Percentiles rank a stretch among this genome's conserved stretches.
Conservation (phyloP, 2,329 filamentous ascomycete genomes). For the Microdochium paspali region DNA sequence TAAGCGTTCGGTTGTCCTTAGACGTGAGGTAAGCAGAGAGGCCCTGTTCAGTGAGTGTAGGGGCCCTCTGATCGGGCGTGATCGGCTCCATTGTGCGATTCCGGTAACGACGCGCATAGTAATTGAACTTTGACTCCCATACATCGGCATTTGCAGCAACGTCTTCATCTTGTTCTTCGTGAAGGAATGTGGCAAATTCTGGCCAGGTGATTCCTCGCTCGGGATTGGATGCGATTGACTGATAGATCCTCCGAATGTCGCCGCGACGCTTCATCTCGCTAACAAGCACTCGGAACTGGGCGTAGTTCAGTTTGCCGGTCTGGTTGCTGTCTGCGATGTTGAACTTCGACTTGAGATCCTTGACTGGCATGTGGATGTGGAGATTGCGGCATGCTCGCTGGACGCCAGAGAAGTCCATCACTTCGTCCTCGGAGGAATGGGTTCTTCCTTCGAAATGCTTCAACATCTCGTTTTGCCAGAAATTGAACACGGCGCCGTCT, state of each 20-base stretch:
- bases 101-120: slow-evolving; percentile 42
- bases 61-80: slow-evolving; percentile 36
- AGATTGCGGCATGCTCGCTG: slow-evolving; percentile 79
- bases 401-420: slow-evolving; percentile 68
- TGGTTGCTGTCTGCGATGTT: slow-evolving; percentile 56
- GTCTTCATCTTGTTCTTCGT: slow-evolving; percentile 65
- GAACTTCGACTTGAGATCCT: slow-evolving; percentile 67
- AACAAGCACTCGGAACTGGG: slow-evolving; percentile 78
- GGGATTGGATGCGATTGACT: slow-evolving; percentile 45
- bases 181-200: slow-evolving; percentile 71
- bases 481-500: slow-evolving; percentile 69
- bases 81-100: neutral
- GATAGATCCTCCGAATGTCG: slow-evolving; percentile 70
- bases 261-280: slow-evolving; percentile 72
- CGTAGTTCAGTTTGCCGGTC: slow-evolving; percentile 62
- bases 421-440: slow-evolving; percentile 50
- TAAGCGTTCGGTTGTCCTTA: slow-evolving; percentile 59
- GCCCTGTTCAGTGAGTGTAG: slow-evolving; percentile 65
- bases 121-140: slow-evolving; percentile 67
- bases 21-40: slow-evolving; percentile 74
- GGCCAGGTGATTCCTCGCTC: slow-evolving; percentile 57
- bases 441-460: slow-evolving; percentile 49
- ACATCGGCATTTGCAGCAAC: slow-evolving; percentile 52
- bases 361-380: slow-evolving; percentile 81
- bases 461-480: slow-evolving; percentile 81